A percentile compares a stretch with the other conserved stretches of the same genome.
These are phyloP conservation scores for Bombardia bombarda DNA, from an alignment of 495 filamentous ascomycete species.

Conservation along the genomic window DNA sequence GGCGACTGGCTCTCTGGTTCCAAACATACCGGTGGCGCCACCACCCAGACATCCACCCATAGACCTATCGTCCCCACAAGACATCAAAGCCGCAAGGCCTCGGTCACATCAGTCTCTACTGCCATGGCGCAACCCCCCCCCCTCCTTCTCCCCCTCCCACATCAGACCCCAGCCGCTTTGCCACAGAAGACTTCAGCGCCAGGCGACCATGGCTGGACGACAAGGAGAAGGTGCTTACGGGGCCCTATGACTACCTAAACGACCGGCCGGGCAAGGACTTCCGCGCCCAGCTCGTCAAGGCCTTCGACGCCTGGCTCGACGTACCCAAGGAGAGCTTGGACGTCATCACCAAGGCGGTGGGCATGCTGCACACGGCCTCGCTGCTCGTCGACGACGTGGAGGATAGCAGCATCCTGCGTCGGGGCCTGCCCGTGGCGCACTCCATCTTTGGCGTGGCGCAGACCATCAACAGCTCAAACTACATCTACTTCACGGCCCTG, in stretches of 20 bases:
- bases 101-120: slow-evolving; percentile 19
- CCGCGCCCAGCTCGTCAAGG: slow-evolving; percentile 72
- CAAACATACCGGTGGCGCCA: neutral
- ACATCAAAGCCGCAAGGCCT: slow-evolving; percentile 28
- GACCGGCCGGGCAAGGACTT: slow-evolving; percentile 88
- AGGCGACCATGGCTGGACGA: slow-evolving; percentile 53
- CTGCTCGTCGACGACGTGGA: slow-evolving; percentile 91
- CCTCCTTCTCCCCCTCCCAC: slow-evolving; percentile 24
- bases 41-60: neutral
- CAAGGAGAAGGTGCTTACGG: slow-evolving; percentile 73
- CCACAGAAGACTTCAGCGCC: slow-evolving; percentile 37
- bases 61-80: slow-evolving; percentile 14
- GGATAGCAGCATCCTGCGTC: slow-evolving; percentile 73
- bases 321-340: slow-evolving; percentile 70
- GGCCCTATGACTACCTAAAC: slow-evolving; percentile 83
- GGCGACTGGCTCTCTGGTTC: slow-evolving; percentile 42
- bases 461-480: slow-evolving; percentile 96
- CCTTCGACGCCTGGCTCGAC: slow-evolving; percentile 85
- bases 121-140: slow-evolving; percentile 19
- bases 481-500: slow-evolving; percentile 88
- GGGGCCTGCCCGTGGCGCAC: slow-evolving; percentile 88
- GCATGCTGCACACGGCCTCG: slow-evolving; percentile 91
- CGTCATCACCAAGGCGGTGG: slow-evolving; percentile 80
- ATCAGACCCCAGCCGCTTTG: slow-evolving; percentile 40
- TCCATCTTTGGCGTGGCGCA: slow-evolving; percentile 91